phyloP scores from a whole-genome alignment of 495 filamentous ascomycete genomes.

The Amorphotheca resinae region DNA sequence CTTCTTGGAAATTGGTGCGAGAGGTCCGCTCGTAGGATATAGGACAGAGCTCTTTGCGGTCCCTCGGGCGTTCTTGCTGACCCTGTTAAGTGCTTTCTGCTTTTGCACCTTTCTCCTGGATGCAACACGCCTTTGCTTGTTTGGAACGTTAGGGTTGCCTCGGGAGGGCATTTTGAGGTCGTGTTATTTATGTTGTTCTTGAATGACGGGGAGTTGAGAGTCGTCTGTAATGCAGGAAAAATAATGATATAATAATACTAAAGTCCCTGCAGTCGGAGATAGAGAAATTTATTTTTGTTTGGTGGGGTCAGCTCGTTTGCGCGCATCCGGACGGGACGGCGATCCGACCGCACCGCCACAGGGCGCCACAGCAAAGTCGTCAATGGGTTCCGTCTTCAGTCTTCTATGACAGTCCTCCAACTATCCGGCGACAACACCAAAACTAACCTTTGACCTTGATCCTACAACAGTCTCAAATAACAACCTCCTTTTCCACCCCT shows the following conservation, averaged over 20 bases:
- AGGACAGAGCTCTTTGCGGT: conserved; percentile 15
- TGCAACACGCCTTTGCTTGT: conserved; percentile 17
- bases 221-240: neutral
- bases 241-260: neutral
- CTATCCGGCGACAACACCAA: neutral
- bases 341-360: conserved; percentile 1
- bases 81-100: conserved; percentile 13
- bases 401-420: no score
- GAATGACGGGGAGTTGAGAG: no score
- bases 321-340: neutral
- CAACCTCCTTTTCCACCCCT: no score
- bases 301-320: conserved; percentile 1
- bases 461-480: no score
- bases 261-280: neutral
- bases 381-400: no score
- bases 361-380: no score
- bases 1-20: conserved; percentile 20
- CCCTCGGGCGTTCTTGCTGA: conserved; percentile 20
- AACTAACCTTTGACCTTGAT: no score
- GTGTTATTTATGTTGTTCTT: neutral
- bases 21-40: conserved; percentile 16
- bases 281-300: neutral
- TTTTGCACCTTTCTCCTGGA: conserved; percentile 18
- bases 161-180: conserved; percentile 19
- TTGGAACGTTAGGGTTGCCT: conserved; percentile 21